These are phyloP conservation scores for Moesziomyces antarcticus DNA, from an alignment of 1,284 basidiomycete species.

Conservation along the genomic window DNA sequence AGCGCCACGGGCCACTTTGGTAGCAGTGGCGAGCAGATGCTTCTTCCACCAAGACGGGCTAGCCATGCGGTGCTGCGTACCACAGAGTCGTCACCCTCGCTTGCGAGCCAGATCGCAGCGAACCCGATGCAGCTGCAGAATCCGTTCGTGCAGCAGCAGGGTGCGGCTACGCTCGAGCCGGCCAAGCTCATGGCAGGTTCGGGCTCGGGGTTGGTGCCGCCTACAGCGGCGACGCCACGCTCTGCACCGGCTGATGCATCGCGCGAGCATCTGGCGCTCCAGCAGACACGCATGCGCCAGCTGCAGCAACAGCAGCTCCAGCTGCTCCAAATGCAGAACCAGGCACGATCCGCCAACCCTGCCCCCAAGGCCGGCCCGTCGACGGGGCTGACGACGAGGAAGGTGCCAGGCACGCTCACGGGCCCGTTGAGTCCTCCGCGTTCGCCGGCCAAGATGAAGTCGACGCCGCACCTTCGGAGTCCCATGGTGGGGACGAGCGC, in stretches of 20 bases:
- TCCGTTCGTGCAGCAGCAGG: constrained; percentile 25
- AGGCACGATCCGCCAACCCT: constrained; percentile 3
- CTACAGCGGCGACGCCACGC: constrained; percentile 26
- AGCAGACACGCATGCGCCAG: constrained; percentile 34
- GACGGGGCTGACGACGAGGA: constrained; percentile 16
- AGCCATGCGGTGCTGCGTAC: constrained; percentile 21
- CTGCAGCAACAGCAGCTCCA: constrained; percentile 39
- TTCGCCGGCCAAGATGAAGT: constrained; percentile 51
- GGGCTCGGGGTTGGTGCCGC: constrained; percentile 11
- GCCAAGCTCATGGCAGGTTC: constrained; percentile 21
- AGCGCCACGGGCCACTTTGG: neutral
- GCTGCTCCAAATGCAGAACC: constrained; percentile 30
- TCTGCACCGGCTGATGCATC: constrained; percentile 34
- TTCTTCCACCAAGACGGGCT: constrained; percentile 14
- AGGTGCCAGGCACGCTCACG: constrained; percentile 23
- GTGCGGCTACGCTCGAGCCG: constrained; percentile 26
- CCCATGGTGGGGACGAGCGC: constrained; percentile 9
- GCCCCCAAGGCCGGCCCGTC: constrained; percentile 7
- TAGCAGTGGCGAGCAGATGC: constrained; percentile 17
- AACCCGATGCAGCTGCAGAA: constrained; percentile 51
- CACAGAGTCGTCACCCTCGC: constrained; percentile 31
- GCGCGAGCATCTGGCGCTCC: constrained; percentile 23
- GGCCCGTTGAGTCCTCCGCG: constrained; percentile 38
- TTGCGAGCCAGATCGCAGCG: constrained; percentile 41
- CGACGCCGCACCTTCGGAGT: constrained; percentile 43